Percentiles rank a stretch among this genome's conserved stretches.
Conservation (phyloP, 2,329 filamentous ascomycete genomes). For the Fusarium pseudocircinatum region DNA sequence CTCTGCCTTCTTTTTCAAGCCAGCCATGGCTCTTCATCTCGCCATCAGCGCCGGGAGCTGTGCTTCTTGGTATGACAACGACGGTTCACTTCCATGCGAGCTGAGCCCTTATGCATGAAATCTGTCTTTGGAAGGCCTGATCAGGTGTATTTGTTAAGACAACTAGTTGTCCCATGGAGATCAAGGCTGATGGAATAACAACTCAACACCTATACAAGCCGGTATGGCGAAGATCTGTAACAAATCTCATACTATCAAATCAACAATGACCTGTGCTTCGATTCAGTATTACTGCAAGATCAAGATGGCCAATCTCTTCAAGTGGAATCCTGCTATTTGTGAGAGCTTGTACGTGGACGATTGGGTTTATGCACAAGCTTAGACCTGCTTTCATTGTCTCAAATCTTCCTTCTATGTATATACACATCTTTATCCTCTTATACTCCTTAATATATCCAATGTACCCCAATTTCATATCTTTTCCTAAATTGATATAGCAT, state of each 20-base stretch:
- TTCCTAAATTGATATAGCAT: neutral
- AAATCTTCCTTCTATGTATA: no score
- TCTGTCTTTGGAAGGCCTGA: neutral
- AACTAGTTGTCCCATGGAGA: rapidly evolving
- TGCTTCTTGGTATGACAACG: neutral
- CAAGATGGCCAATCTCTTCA: neutral
- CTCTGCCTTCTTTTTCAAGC: neutral
- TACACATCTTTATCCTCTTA: no score
- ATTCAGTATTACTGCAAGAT: constrained; percentile 15
- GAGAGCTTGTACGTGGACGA: neutral
- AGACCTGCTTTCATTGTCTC: neutral
- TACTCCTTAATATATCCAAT: no score
- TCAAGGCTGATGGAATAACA: neutral
- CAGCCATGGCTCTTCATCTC: neutral
- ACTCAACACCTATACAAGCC: neutral
- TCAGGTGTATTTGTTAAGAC: neutral
- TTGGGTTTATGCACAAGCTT: neutral
- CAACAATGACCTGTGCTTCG: neutral
- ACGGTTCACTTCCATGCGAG: neutral
- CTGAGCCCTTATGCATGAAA: neutral
- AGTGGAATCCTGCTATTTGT: constrained; percentile 14
- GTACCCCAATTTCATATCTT: neutral
- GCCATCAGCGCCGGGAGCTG: neutral
- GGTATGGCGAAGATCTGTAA: neutral
- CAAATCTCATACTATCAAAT: neutral